Base-by-base conservation (phyloP, 2,329 filamentous ascomycete species). In the Orbilia blumenaviensis region DNA sequence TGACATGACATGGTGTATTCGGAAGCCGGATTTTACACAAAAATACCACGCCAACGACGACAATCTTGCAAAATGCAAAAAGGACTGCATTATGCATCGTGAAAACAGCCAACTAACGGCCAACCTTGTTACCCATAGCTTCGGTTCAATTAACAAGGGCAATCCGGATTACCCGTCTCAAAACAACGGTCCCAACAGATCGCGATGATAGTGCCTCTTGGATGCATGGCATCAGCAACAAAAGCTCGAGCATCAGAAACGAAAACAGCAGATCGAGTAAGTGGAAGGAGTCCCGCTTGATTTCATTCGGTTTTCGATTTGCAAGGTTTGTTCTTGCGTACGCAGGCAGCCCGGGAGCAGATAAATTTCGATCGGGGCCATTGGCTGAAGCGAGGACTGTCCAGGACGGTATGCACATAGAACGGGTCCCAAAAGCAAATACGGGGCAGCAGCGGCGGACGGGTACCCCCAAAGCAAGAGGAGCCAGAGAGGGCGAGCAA, bases 341-440 rank as follows among this genome's bases (percentile, higher is more conserved):
- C 34, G 23, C 61, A 18, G 54, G 42, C n/a, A 27, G 64, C 52
- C 52, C 38, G 29, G 52, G 52, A 56, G 29, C 21, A 56, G 32
- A 56, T 56, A 68, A 68, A 75, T 75, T 75, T 75, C 63, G 29
- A 68, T 68, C 63, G 58, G 71, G 71, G 27, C 63, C 63, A 75
- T 75, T 75, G 71, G 71, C 71, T 75, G 71, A 68, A 75, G 71
- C 71, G 71, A 75, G 71, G 46, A 63, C 52, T 63, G 71, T 75
- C 63, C 41, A 58, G 61, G 54, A 75, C 56, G 48, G 58, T 50
- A 75, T 44, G 63, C 21, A 52, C n/a, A n/a, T n/a, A 58, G 16
- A 10, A 44, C 48, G 38, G 38, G n/a, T n/a, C 12, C n/a, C 48
- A 63, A 71, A 56, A 62, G 41, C 32, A 62, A 71, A 62, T 44